Percentiles rank a stretch among this genome's conserved stretches.
phyloP scores from a whole-genome alignment of 345 rosid genomes.

The Gossypium mustelinum region DNA sequence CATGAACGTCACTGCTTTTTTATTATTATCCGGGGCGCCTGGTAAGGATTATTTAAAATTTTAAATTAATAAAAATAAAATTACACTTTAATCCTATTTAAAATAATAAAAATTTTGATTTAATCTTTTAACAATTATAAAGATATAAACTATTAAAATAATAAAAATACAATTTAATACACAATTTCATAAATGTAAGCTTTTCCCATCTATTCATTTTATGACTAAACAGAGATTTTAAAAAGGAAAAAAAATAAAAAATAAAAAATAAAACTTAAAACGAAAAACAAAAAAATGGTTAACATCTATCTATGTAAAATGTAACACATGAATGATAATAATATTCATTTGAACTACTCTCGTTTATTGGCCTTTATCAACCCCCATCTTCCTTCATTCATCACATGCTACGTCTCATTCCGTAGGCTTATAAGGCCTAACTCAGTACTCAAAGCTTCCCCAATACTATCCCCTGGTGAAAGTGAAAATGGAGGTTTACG shows the following conservation, averaged over 20 bases:
- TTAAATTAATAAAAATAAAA: too few relatives aligned
- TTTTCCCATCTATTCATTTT: background rate
- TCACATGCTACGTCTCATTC: background rate
- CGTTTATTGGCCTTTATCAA: constrained; percentile 37
- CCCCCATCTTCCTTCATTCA: constrained; percentile 33
- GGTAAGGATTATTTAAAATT: background rate
- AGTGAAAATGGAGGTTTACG: constrained; percentile 7
- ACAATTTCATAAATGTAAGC: constrained; percentile 6
- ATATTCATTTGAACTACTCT: constrained; percentile 21
- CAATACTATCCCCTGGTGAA: background rate
- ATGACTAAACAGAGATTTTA: background rate
- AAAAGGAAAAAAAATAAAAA: background rate
- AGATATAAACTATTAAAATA: too few relatives aligned
- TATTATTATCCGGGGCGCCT: background rate
- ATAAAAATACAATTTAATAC: too few relatives aligned
- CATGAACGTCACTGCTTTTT: background rate
- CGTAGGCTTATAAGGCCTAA: constrained; percentile 20
- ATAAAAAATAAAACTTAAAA: background rate
- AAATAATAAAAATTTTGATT: background rate
- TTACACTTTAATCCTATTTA: too few relatives aligned
- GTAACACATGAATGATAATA: constrained; percentile 3
- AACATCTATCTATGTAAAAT: background rate
- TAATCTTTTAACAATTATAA: background rate
- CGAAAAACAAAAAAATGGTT: background rate
- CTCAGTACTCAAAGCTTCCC: background rate